Base-by-base conservation (phyloP, 257 asterid species). In the Salvia hispanica region DNA sequence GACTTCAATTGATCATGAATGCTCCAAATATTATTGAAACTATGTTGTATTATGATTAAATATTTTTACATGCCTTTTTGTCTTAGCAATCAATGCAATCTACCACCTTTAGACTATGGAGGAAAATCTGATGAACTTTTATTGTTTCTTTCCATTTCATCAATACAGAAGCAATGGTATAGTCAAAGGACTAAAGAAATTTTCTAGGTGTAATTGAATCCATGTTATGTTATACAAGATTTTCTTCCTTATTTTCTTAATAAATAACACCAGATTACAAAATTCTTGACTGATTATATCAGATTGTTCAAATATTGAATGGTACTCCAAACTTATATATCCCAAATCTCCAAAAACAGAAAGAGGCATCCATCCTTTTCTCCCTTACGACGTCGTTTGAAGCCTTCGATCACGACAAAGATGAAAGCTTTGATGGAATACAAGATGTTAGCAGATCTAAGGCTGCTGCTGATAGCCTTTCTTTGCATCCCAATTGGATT, bases 401-500 rank as follows among this genome's bases (percentile, higher is more conserved):
- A 21, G 52, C 7, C 33, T 2, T 15, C 55, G 50, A 14, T 18
- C 16, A 13, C 4, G 10, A 16, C 8, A n/a, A 67, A 8, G 45
- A 69, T 69, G 73, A 73, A 34, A 59, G 33, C 68, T n/a, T 0
- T 25, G 31, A 5, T 9, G 43, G 62, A 70, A 48, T 55, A 46
- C 63, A 57, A 13, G 11, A 74, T 53, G 10, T 46, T 58, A 46
- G 37, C 45, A 59, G 76, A 69, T 34, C 9, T 34, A 40, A 6
- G 70, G 78, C 47, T 51, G 58, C 10, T 68, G 13, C 13, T 73
- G 18, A 13, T 71, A 37, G 39, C 70, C 58, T 64, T 73, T 18
- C 72, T 62, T 34, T 60, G 79, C 13, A 39, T 70, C 70, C 46
- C 72, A 16, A 21, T 78, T 0, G 79, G 82, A 54, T 65, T 13